Base-by-base conservation (phyloP, 352 stramenopile species). In the Thalassiosira exigua region DNA sequence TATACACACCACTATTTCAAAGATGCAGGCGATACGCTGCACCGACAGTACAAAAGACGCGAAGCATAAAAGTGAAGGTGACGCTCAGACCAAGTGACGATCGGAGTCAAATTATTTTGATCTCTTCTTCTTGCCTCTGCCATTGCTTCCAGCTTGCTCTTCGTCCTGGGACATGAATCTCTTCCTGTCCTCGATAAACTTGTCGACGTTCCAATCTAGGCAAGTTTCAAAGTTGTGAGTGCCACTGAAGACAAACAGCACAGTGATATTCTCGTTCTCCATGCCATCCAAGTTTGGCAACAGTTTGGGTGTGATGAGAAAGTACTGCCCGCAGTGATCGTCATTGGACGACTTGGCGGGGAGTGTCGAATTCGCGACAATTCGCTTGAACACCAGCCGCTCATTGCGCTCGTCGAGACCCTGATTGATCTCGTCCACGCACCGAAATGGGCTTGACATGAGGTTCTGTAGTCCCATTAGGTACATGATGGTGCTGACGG, bases 361-460 rank as follows among this genome's bases (percentile, higher is more conserved):
- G 36, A 72, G 61, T 12, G 83, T 91, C 0, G 88, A 95, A 51
- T 95, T 96, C 27, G 78, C 71, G 32, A 96, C 88, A 70, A 96
- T 94, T 19, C 92, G 82, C 41, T 91, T 91, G 56, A 97, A 95
- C 0, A 97, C 92, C 2, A 95, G 74, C 30, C 95, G 87, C 75
- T 97, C 94, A 79, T 97, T 97, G 1, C 89, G 74, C 46, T 95
- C 91, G 75, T 98, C 94, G 61, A 98, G 91, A 50, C 94, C 94
- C 84, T 97, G 94, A 69, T 98, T 98, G 74, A 98, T 97, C 79
- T 97, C 94, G 76, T 98, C 94, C 5, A 97, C 93, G 30, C 96
- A 95, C 46, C 95, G 81, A 74, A 97, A 98, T 11, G 94, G 95
- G 53, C 89, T 87, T 7, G 80, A 54, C 75, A 95, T 92, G 51